Evolutionary conservation across 78 protist species (phyloP).

Genomic region (Diacronema lutheri): DNA sequence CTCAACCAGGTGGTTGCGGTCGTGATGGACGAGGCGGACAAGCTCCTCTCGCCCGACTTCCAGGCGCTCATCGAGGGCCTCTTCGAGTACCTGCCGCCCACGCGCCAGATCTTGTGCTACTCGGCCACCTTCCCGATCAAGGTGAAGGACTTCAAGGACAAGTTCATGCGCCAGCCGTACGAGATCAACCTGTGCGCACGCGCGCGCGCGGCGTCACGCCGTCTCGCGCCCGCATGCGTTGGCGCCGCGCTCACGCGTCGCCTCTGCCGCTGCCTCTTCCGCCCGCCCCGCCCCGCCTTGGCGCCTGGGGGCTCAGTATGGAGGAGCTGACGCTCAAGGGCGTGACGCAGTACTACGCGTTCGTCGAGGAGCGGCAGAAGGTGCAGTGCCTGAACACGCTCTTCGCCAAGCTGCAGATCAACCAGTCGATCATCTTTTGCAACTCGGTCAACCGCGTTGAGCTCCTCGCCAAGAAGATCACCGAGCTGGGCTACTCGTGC

Average conservation of each 20-base stretch:
- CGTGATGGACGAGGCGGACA: slow-evolving; percentile 97
- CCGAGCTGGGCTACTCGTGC: slow-evolving; percentile 92
- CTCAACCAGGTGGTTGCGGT: slow-evolving; percentile 61
- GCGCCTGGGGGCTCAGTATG: too few species aligned
- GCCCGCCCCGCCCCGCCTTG: too few species aligned
- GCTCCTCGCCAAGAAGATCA: slow-evolving; percentile 90
- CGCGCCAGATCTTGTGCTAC: slow-evolving; percentile 86
- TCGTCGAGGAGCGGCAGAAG: slow-evolving; percentile 96
- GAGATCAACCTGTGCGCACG: slow-evolving; percentile 93
- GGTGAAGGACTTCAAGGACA: slow-evolving; percentile 80
- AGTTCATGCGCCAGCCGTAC: slow-evolving; percentile 77
- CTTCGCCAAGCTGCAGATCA: slow-evolving; percentile 92
- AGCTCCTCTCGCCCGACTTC: slow-evolving; percentile 93
- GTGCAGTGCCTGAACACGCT: slow-evolving; percentile 95
- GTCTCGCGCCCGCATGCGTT: too few species aligned
- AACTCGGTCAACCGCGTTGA: slow-evolving; percentile 94
- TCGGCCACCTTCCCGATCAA: slow-evolving; percentile 97
- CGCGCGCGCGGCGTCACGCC: too few species aligned
- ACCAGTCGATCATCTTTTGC: slow-evolving; percentile 98
- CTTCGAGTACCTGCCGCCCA: slow-evolving; percentile 65
- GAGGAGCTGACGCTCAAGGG: slow-evolving; percentile 96
- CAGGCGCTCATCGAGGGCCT: slow-evolving; percentile 75
- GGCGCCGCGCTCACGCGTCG: too few species aligned
- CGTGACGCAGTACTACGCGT: slow-evolving; percentile 95
- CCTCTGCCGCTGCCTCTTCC: too few species aligned